phyloP scores from a whole-genome alignment of 23 red algal species.

The Rhodosorus marinus region DNA sequence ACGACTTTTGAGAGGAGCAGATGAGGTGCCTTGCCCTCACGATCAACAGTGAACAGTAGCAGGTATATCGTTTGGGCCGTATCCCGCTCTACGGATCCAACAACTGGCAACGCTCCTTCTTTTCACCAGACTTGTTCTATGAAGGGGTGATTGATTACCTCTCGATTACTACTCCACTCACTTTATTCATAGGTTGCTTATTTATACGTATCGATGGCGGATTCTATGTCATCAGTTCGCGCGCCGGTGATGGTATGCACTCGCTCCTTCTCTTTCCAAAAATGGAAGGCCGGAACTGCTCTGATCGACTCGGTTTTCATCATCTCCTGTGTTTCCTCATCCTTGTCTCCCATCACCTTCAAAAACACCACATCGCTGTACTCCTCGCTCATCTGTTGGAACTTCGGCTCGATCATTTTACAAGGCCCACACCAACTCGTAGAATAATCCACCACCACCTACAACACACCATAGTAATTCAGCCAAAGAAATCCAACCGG shows the following conservation, averaged over 20 bases:
- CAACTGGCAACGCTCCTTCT: no score
- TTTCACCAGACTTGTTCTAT: no score
- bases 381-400: conserved; percentile 50
- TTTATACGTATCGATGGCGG: conserved; percentile 28
- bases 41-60: no score
- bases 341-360: conserved; percentile 82
- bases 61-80: no score
- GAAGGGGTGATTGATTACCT: no score
- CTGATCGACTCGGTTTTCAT: conserved; percentile 86
- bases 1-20: no score
- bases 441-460: conserved; percentile 72
- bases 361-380: conserved; percentile 77
- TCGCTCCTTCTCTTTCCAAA: conserved; percentile 47
- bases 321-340: conserved; percentile 26
- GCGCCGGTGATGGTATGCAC: conserved; percentile 63
- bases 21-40: no score
- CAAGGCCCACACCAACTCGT: conserved; percentile 98
- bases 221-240: conserved; percentile 36
- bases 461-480: no score
- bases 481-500: no score
- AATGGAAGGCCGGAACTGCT: conserved; percentile 82
- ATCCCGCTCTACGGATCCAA: no score
- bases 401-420: conserved; percentile 63
- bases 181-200: no score
- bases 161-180: no score